Evolutionary conservation across 352 stramenopile species (phyloP), one percentile per base, ranked within the genome.

Genomic region (Globisporangium barbulae): DNA sequence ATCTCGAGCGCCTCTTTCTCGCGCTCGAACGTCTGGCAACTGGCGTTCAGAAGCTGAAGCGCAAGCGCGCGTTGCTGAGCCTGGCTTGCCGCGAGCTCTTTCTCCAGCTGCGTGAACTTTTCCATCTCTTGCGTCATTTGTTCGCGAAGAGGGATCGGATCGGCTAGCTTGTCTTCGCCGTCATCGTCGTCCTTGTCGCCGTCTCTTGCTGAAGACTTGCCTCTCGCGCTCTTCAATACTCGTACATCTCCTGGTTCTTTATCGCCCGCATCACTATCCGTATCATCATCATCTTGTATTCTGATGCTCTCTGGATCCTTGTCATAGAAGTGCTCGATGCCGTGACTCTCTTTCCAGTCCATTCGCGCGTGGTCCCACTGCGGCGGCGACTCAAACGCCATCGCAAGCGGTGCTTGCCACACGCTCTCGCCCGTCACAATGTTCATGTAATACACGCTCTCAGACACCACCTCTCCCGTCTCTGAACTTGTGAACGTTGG

Each of bases 21-120:
- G 7, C 65, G 68, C 45, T 86, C 81, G 21, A 90, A 89, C 9
- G 70, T 66, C 21, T 88, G 81, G 8, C 79, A 72, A 22, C 71
- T 82, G 8, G 82, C 81, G 30, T 80, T 89, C 19, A 88, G 59
- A 1, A 93, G 72, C 63, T 91, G 78, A 44, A 91, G 73, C 8
- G 81, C 73, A 21, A 91, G 56, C 2, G 75, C 66, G 9, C 83
- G 76, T 52, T 91, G 79, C 12, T 75, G 68, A 0, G 67, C 57
- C 0, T 68, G 53, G 59, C 59, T 78, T 31, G 68, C 61, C n/a
- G 67, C 66, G 0, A 91, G 25, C 8, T 87, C 65, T 5, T 58
- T 21, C 52, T 78, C 65, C 5, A 90, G 61, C 19, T 70, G 59
- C 13, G 64, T 67, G 21, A 66, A 70, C 8, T 61, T 61, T 9